Evolutionary conservation across 2,329 filamentous ascomycete genomes (phyloP).

Genomic region (Scopulariopsis brevicaulis): DNA sequence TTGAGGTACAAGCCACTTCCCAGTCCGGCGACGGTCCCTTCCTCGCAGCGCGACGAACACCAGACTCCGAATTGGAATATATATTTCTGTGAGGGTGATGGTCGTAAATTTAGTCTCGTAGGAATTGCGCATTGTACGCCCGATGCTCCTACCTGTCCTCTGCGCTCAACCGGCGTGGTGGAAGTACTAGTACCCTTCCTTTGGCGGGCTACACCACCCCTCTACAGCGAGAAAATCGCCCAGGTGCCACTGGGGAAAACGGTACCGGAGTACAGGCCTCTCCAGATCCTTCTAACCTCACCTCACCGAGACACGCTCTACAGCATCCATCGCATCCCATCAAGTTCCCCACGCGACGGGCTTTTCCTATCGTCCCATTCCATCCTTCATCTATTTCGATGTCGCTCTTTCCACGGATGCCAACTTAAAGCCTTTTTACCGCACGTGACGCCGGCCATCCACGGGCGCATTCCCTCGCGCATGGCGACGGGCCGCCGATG

Average conservation of each 20-base stretch:
- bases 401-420: conserved; percentile 36
- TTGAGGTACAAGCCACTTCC: conserved; percentile 5
- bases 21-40: not conserved
- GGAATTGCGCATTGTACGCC: not conserved
- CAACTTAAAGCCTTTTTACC: conserved; percentile 33
- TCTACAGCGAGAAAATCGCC: conserved; percentile 4
- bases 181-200: conserved; percentile 2
- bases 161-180: not conserved
- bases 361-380: not conserved
- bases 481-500: conserved; percentile 41
- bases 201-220: not conserved
- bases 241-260: conserved; percentile 7
- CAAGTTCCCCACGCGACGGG: conserved; percentile 13
- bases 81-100: not conserved
- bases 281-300: conserved; percentile 40
- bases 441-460: conserved; percentile 33
- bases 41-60: not conserved
- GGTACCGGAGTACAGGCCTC: conserved; percentile 4
- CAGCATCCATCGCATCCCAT: conserved; percentile 37
- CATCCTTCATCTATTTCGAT: conserved; percentile 37
- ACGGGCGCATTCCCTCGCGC: conserved; percentile 39
- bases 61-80: not conserved
- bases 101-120: not conserved
- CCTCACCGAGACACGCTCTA: conserved; percentile 35
- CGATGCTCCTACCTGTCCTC: not conserved